Conservation (phyloP, 768 basidiomycete genomes). For the Tubosaeta brunneosetosa region DNA sequence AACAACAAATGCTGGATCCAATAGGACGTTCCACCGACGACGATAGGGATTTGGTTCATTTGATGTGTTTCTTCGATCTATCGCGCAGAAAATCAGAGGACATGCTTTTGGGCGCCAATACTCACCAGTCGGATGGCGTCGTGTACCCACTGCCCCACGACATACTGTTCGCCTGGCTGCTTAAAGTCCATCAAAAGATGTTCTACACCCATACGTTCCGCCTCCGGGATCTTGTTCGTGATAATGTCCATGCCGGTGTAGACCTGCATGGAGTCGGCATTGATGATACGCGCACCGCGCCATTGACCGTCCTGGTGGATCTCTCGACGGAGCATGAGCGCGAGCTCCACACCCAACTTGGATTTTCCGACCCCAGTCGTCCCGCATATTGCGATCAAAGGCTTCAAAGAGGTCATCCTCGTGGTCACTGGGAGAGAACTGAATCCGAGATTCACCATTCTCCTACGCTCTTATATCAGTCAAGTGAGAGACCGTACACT, state of each 20-base stretch:
- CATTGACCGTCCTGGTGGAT: conserved; percentile 33
- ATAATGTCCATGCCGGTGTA: conserved; percentile 89
- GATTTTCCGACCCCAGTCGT: conserved; percentile 98
- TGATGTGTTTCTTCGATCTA: conserved; percentile 75
- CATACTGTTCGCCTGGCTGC: conserved; percentile 79
- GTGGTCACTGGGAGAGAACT: not conserved
- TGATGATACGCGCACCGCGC: conserved; percentile 74
- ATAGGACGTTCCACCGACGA: conserved; percentile 95
- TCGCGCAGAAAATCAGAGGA: not conserved
- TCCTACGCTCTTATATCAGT: not conserved
- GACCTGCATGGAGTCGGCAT: conserved; percentile 97
- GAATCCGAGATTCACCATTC: not conserved
- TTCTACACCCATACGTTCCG: conserved; percentile 75
- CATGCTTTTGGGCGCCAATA: conserved; percentile 10
- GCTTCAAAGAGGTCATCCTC: conserved; percentile 39
- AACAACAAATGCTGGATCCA: conserved; percentile 97
- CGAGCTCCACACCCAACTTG: conserved; percentile 84
- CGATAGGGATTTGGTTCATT: conserved; percentile 67
- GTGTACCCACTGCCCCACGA: conserved; percentile 81
- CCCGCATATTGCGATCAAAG: conserved; percentile 83
- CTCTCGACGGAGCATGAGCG: conserved; percentile 47
- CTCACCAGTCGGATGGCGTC: conserved; percentile 76
- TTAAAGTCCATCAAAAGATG: conserved; percentile 91
- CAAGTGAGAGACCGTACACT: not conserved
- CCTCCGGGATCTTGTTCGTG: conserved; percentile 84